Base-by-base conservation (phyloP, 495 filamentous ascomycete genomes). In the Neurospora sp. region DNA sequence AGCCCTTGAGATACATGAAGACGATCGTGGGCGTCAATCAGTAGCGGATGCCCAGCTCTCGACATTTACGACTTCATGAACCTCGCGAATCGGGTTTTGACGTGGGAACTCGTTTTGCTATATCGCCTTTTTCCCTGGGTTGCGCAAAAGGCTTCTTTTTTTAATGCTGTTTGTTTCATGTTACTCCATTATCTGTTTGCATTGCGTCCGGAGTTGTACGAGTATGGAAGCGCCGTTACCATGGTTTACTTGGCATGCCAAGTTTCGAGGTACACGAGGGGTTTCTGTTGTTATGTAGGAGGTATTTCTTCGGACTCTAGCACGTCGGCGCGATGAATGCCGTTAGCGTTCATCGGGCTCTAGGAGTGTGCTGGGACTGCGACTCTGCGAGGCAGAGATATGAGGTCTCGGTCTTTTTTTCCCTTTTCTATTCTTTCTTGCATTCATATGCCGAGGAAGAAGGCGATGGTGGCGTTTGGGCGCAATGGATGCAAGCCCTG, bases 191-290 rank as follows among this genome's bases (percentile, higher is more conserved):
- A 62, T 75, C 35, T 76, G 46, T 69, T 42, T 81, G 80, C 80
- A 81, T 81, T 75, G 80, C 80, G 80, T 75, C 75, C 37, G 80
- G 80, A 77, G 80, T 81, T 78, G 72, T 73, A 73, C 62, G 78
- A 74, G 75, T 75, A 31, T 16, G 54, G 54, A 62, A 31, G 23
- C 54, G 54, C 42, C 41, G 38, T 20, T 38, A 72, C 44, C 31
- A 62, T 41, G 31, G 20, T 27, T 27, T 10, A 42, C 38, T 35
- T 35, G 71, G 42, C 41, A 72, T 14, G 38, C 16, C 54, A 62
- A 31, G 54, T 62, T 62, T 62, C 54, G 11, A 62, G 23, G 54
- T 62, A 62, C 23, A 31, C 54, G 23, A 31, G 23, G 23, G 71
- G 44, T 70, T 70, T 37, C 41, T 37, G 71, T 44, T 14, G 35